phyloP scores from a whole-genome alignment of 768 basidiomycete genomes.

The Tremella fuciformis region DNA sequence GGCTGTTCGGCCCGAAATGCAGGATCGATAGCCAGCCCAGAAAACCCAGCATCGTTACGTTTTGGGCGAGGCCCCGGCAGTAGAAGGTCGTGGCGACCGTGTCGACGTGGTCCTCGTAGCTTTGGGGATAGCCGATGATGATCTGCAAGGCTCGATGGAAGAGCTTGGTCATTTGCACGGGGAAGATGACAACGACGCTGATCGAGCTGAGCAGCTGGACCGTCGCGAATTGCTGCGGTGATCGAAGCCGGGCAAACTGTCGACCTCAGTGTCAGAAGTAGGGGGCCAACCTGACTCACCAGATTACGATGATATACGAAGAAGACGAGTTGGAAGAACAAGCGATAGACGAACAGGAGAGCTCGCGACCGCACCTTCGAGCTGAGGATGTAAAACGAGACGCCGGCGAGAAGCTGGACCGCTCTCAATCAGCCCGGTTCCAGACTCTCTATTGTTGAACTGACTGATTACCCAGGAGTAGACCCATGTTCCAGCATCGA shows the following conservation, averaged over 20 bases:
- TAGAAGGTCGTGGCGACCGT: constrained; percentile 51
- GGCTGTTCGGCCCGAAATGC: constrained; percentile 54
- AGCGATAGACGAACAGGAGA: constrained; percentile 54
- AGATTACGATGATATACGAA: constrained; percentile 50
- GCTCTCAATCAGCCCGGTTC: constrained; percentile 24
- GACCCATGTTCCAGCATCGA: constrained; percentile 55
- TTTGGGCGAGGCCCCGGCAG: constrained; percentile 54
- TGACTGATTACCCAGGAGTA: constrained; percentile 53
- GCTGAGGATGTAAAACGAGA: constrained; percentile 52
- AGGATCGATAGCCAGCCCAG: constrained; percentile 53
- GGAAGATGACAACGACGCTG: constrained; percentile 53
- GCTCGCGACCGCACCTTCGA: constrained; percentile 53
- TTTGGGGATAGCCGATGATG: constrained; percentile 48
- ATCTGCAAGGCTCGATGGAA: constrained; percentile 50
- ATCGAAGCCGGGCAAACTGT: constrained; percentile 53
- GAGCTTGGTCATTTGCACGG: constrained; percentile 53
- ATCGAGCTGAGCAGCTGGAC: constrained; percentile 53
- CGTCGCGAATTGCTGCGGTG: constrained; percentile 51
- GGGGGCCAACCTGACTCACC: constrained; percentile 26
- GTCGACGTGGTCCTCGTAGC: constrained; percentile 53
- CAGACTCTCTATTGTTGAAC: neutral
- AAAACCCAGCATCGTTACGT: constrained; percentile 52
- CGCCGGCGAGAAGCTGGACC: constrained; percentile 44
- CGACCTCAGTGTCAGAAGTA: constrained; percentile 8
- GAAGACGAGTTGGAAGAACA: constrained; percentile 50